Base-by-base conservation (phyloP, 495 filamentous ascomycete species). In the Penicillium paxilli region DNA sequence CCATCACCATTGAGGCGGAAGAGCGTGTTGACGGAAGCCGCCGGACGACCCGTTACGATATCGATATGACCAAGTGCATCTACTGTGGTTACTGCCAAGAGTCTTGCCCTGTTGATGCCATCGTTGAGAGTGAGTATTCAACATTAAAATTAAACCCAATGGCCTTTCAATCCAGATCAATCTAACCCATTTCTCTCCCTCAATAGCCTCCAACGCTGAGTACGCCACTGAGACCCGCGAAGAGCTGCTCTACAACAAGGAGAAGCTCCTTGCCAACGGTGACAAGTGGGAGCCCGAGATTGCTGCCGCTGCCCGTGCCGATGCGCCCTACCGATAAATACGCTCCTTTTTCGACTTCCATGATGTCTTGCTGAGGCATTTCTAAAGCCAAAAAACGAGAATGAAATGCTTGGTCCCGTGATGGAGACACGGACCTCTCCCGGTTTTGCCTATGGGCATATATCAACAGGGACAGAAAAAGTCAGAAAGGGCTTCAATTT, bases 31-130 rank as follows among this genome's bases (percentile, higher is more conserved):
- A 98, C 65, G 94, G 94, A 40, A 94, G 89, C 62, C 83, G 94
- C 66, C 83, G 94, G 64, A 98, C 94, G 44, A 96, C 93, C 47
- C 85, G 92, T 67, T 98, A 98, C 76, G 94, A 98, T 76, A 96
- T 98, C 71, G 94, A 98, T 80, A 98, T 98, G 94, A 98, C 94
- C 68, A 98, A 98, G 80, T 98, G 94, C 76, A 98, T 98, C 70
- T 98, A 98, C 82, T 98, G 94, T 70, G 94, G 94, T 12, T 95
- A 95, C 80, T 98, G 94, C 82, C 94, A 98, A 77, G 94, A 98
- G 80, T 95, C 90, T 58, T 98, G 94, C 75, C 94, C 94, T 24
- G 94, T 98, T 25, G 94, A 98, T 74, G 94, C 94, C 30, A 98
- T 98, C 70, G 94, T 98, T 38, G 92, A 96, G 73, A 89, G 81